Percentiles rank a stretch among this genome's conserved stretches.
These are phyloP conservation scores for Colletotrichum euphorbiae DNA, from an alignment of 2,329 filamentous ascomycete species.

Conservation along the genomic window DNA sequence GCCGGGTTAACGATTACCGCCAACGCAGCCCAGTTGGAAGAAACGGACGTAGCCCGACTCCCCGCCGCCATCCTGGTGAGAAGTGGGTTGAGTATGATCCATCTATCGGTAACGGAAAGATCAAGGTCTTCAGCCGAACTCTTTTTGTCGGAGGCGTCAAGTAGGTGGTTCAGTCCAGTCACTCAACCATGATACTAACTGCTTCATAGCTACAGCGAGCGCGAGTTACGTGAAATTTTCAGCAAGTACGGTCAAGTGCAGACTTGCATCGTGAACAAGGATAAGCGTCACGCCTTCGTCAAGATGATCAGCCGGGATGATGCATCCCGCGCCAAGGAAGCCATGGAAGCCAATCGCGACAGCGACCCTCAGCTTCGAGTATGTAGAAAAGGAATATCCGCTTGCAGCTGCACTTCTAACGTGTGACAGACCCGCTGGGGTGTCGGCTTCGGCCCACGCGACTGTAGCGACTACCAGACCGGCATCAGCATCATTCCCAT, in stretches of 20 bases:
- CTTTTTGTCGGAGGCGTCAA: constrained; percentile 97
- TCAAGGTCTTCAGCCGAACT: constrained; percentile 94
- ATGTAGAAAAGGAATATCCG: constrained; percentile 53
- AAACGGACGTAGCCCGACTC: constrained; percentile 71
- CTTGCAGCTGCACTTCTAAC: constrained; percentile 21
- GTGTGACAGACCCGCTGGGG: constrained; percentile 86
- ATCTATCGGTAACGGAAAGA: constrained; percentile 77
- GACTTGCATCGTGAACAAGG: constrained; percentile 97
- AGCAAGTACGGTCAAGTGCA: constrained; percentile 87
- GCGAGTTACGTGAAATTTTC: constrained; percentile 85
- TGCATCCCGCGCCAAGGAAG: constrained; percentile 84
- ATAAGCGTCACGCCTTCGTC: constrained; percentile 98
- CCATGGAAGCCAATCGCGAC: constrained; percentile 84
- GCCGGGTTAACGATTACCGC: constrained; percentile 77
- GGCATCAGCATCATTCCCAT: constrained; percentile 96
- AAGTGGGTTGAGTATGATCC: constrained; percentile 88
- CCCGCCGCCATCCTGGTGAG: constrained; percentile 51
- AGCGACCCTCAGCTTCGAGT: constrained; percentile 79
- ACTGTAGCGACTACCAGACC: constrained; percentile 95
- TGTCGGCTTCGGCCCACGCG: constrained; percentile 94
- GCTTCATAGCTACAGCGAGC: constrained; percentile 74
- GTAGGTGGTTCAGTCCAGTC: constrained; percentile 62
- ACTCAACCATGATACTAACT: constrained; percentile 43
- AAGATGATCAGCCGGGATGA: constrained; percentile 96
- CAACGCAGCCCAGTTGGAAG: constrained; percentile 84